Conservation (phyloP, 495 filamentous ascomycete genomes). For the Aspergillus nidulans region DNA sequence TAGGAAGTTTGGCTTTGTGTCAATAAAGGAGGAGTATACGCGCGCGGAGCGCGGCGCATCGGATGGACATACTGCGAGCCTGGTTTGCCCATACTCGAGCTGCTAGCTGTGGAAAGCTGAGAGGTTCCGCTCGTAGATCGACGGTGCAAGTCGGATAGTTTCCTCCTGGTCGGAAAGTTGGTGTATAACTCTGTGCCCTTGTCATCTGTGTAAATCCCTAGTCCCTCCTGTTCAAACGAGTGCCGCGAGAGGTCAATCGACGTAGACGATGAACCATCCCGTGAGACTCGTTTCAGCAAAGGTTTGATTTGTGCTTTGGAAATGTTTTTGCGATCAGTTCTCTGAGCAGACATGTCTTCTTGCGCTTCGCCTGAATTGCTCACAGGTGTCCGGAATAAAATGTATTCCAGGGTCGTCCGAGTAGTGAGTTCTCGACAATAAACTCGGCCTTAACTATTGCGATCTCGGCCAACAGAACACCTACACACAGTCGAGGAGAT, state of each 20-base stretch:
- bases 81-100: constrained; percentile 46
- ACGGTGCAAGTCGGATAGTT: constrained; percentile 38
- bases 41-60: constrained; percentile 54
- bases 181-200: constrained; percentile 35
- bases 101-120: constrained; percentile 46
- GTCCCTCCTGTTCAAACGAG: constrained; percentile 51
- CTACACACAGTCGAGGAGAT: no score
- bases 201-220: constrained; percentile 51
- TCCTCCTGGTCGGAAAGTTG: constrained; percentile 26
- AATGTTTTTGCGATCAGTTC: constrained; percentile 20
- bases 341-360: constrained; percentile 12
- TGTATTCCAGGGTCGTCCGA: no score
- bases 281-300: constrained; percentile 51
- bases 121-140: constrained; percentile 55
- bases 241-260: constrained; percentile 53
- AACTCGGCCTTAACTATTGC: neutral
- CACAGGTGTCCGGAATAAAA: no score
- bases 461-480: neutral
- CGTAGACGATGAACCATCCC: constrained; percentile 39
- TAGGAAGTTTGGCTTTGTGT: constrained; percentile 45
- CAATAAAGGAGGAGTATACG: constrained; percentile 51
- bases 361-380: no score
- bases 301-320: constrained; percentile 52
- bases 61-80: constrained; percentile 54
- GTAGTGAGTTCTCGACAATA: no score